A percentile compares a stretch with the other conserved stretches of the same genome.
Conservation (phyloP, 345 rosid genomes). For the Kernera saxatilis region DNA sequence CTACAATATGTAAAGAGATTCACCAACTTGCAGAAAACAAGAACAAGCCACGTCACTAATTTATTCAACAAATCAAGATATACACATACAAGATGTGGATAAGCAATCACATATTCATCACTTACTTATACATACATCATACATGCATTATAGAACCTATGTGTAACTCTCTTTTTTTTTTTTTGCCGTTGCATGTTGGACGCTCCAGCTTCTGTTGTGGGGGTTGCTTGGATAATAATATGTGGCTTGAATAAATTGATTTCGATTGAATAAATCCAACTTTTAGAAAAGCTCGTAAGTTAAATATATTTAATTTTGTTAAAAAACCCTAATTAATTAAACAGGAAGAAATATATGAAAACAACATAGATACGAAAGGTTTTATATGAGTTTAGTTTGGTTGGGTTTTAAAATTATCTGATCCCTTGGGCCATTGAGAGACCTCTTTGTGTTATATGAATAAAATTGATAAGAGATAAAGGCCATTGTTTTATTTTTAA, state of each 20-base stretch:
- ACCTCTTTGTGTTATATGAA: background rate
- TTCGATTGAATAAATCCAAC: background rate
- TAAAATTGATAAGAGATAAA: background rate
- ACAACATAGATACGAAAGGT: background rate
- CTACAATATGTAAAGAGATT: background rate
- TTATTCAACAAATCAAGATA: background rate
- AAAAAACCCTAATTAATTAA: background rate
- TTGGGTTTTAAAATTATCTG: background rate
- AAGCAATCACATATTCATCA: background rate
- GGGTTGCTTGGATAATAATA: background rate
- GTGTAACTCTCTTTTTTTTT: background rate
- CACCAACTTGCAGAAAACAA: slow-evolving; percentile 3
- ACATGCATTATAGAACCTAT: background rate
- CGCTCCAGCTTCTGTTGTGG: background rate
- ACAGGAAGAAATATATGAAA: background rate
- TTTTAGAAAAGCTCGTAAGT: background rate
- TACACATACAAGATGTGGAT: background rate
- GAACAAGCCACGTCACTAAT: background rate
- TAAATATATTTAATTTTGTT: too few relatives aligned
- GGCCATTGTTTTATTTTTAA: too few relatives aligned
- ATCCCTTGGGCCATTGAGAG: background rate
- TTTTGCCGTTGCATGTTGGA: background rate
- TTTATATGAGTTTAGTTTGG: too few relatives aligned
- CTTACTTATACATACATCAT: background rate
- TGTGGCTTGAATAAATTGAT: background rate